A percentile compares a stretch with the other conserved stretches of the same genome.
Conservation (phyloP, 208 protist genomes). For the Hexamita inflata region DNA sequence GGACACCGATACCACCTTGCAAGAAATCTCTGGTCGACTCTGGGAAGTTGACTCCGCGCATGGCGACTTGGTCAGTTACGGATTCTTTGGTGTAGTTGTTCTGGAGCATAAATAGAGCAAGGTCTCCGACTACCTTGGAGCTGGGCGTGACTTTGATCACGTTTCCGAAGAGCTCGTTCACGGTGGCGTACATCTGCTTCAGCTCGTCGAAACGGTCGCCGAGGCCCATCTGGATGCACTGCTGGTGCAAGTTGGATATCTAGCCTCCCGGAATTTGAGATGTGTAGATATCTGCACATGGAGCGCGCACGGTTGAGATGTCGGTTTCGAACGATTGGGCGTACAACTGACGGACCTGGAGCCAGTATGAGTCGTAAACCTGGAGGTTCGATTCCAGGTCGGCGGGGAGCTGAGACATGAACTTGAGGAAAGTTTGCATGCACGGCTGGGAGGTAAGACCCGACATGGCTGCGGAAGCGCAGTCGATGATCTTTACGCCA, state of each 20-base stretch:
- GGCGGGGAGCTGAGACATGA: constrained; percentile 24
- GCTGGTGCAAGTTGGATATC: constrained; percentile 65
- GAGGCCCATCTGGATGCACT: constrained; percentile 55
- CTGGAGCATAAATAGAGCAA: constrained; percentile 33
- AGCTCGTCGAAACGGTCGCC: constrained; percentile 44
- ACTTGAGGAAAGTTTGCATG: constrained; percentile 56
- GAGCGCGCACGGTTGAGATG: neutral
- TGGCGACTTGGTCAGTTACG: neutral
- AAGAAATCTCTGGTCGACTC: constrained; percentile 41
- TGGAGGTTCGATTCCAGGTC: neutral
- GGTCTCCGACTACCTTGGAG: constrained; percentile 46
- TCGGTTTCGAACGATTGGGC: no score
- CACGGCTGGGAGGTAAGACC: constrained; percentile 64
- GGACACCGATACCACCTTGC: constrained; percentile 41
- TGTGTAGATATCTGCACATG: constrained; percentile 48
- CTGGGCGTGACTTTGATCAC: constrained; percentile 55
- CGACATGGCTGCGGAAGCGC: constrained; percentile 50
- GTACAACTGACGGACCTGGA: constrained; percentile 35
- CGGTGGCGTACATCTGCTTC: constrained; percentile 37
- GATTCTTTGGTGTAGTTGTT: constrained; percentile 39
- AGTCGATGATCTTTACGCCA: constrained; percentile 63
- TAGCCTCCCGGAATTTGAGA: constrained; percentile 62
- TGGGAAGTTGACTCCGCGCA: constrained; percentile 35
- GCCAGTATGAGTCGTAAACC: constrained; percentile 20
- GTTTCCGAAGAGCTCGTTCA: constrained; percentile 55